Percentiles rank a stretch among this genome's conserved stretches.
Evolutionary conservation across 805 yeast species (phyloP).

Genomic region (Naumovozyma dairenensis): DNA sequence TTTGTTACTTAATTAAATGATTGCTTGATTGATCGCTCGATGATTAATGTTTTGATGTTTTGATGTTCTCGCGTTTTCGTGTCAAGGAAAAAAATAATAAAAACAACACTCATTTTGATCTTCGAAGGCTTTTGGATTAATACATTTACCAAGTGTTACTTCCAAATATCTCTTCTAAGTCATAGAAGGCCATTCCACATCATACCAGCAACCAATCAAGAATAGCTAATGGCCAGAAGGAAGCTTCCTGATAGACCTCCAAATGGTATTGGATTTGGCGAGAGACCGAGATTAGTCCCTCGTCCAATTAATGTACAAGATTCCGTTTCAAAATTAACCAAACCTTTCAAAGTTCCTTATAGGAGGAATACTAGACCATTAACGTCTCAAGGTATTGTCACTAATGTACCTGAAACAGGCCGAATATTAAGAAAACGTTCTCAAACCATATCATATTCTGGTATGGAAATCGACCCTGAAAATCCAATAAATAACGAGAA

Average conservation of each 20-base stretch:
- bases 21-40: too few species aligned
- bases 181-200: too few species aligned
- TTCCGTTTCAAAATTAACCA: slow-evolving; percentile 42
- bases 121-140: too few species aligned
- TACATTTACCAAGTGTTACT: too few species aligned
- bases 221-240: slow-evolving; percentile 33
- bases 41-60: too few species aligned
- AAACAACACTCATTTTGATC: too few species aligned
- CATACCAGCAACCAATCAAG: too few species aligned
- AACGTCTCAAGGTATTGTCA: background rate
- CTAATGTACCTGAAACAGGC: slow-evolving; percentile 1
- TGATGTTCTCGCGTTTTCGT: too few species aligned
- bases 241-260: slow-evolving; percentile 35
- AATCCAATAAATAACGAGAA: slow-evolving; percentile 19
- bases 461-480: slow-evolving; percentile 24
- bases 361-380: slow-evolving; percentile 10
- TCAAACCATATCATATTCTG: slow-evolving; percentile 32
- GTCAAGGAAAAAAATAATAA: too few species aligned
- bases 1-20: too few species aligned
- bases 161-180: too few species aligned
- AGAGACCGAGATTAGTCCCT: slow-evolving; percentile 49
- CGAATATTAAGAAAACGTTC: slow-evolving; percentile 24
- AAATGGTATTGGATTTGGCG: slow-evolving; percentile 55
- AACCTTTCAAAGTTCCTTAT: slow-evolving; percentile 65
- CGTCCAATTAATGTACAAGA: slow-evolving; percentile 46